A percentile compares a stretch with the other conserved stretches of the same genome.
Conservation (phyloP, 140 eudicot genomes). For the Anethum foeniculum region DNA sequence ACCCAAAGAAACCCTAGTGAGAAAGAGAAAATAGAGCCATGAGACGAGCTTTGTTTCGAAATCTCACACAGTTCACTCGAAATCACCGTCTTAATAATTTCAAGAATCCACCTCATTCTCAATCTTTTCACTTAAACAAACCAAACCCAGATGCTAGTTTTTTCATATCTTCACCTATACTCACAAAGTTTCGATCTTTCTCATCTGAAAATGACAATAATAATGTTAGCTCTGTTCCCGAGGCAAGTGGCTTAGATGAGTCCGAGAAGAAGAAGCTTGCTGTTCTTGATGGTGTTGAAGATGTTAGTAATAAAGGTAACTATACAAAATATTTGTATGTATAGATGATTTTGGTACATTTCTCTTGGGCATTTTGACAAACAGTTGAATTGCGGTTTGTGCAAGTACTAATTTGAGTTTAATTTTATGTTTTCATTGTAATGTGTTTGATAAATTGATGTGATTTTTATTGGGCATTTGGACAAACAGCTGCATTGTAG, state of each 20-base stretch:
- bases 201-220: conserved; percentile 9
- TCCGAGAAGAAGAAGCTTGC: neutral
- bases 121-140: neutral
- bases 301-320: conserved; percentile 20
- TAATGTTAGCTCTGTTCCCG: neutral
- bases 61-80: conserved; percentile 6
- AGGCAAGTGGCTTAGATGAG: neutral
- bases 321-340: neutral
- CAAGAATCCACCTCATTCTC: neutral
- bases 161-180: neutral
- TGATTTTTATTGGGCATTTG: neutral
- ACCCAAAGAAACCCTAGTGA: conserved; percentile 41
- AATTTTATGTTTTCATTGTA: neutral
- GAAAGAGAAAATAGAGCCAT: neutral
- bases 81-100: neutral
- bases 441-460: neutral
- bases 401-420: neutral
- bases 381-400: neutral
- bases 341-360: neutral
- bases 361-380: neutral
- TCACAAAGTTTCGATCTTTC: conserved; percentile 15
- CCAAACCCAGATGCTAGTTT: conserved; percentile 10
- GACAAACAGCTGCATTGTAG: neutral
- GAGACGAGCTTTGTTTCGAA: conserved; percentile 10
- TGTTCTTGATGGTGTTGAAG: conserved; percentile 1